phyloP scores from a whole-genome alignment of 2,329 filamentous ascomycete species.

The Coniella lustricola region DNA sequence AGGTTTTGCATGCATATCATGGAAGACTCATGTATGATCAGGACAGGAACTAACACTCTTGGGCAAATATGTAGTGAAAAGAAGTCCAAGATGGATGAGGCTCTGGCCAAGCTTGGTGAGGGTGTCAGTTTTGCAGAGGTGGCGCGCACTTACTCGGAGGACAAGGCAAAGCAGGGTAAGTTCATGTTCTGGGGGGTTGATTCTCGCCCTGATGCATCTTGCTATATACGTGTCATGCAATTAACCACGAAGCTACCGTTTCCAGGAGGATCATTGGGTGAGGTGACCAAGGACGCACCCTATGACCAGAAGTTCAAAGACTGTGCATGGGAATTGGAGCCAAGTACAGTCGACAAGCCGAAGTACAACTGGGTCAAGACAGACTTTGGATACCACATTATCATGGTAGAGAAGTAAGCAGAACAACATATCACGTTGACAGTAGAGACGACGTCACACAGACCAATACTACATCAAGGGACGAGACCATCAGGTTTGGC shows the following conservation, averaged over 20 bases:
- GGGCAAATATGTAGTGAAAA: constrained; percentile 64
- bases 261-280: constrained; percentile 62
- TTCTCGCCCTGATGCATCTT: too few species aligned
- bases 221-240: not conserved
- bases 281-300: constrained; percentile 54
- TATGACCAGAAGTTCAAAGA: constrained; percentile 65
- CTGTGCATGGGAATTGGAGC: constrained; percentile 61
- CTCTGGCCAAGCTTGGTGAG: constrained; percentile 57
- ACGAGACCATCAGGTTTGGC: not conserved
- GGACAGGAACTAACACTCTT: not conserved
- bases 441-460: constrained; percentile 17
- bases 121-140: constrained; percentile 70
- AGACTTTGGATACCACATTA: constrained; percentile 69
- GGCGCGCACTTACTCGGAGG: constrained; percentile 65
- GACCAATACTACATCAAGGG: constrained; percentile 12
- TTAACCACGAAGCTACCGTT: not conserved
- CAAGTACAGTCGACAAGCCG: constrained; percentile 57
- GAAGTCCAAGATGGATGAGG: constrained; percentile 70
- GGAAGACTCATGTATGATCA: not conserved
- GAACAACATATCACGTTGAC: too few species aligned
- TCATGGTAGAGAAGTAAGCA: constrained; percentile 60
- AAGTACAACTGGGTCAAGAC: constrained; percentile 68
- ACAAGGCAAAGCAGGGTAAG: constrained; percentile 63
- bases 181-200: not conserved
- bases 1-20: too few species aligned